A percentile compares a stretch with the other conserved stretches of the same genome.
phyloP scores from a whole-genome alignment of 768 basidiomycete species.

The Naganishia kalamii region DNA sequence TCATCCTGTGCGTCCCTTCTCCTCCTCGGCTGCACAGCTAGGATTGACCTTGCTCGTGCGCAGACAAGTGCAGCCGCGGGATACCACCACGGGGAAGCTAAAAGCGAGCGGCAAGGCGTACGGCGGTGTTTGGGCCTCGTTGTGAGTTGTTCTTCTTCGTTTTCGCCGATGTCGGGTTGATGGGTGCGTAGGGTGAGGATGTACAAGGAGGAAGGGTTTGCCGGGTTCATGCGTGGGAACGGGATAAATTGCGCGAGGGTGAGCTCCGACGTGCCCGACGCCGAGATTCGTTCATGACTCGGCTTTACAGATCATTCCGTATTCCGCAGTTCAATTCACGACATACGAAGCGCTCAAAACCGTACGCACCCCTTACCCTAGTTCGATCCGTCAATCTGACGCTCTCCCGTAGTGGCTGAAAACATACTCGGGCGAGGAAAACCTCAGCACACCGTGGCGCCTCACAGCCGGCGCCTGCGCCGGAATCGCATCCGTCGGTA shows the following conservation, averaged over 20 bases:
- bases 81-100: constrained; percentile 21
- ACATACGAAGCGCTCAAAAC: constrained; percentile 86
- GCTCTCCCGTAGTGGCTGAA: constrained; percentile 21
- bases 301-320: constrained; percentile 73
- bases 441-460: constrained; percentile 82
- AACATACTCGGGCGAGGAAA: constrained; percentile 70
- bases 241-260: constrained; percentile 53
- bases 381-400: not conserved
- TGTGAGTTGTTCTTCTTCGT: constrained; percentile 3
- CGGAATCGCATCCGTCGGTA: constrained; percentile 89
- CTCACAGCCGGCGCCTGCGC: constrained; percentile 81
- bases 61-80: constrained; percentile 81
- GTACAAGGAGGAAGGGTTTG: constrained; percentile 90
- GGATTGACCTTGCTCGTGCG: not conserved
- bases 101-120: constrained; percentile 31
- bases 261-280: constrained; percentile 51
- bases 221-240: constrained; percentile 90
- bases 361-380: constrained; percentile 46
- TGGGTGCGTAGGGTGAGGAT: constrained; percentile 68
- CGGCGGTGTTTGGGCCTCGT: constrained; percentile 15
- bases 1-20: constrained; percentile 72
- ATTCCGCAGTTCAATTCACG: constrained; percentile 54
- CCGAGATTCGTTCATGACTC: not conserved
- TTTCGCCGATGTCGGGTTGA: too few relatives aligned
- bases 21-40: constrained; percentile 10